Percentiles rank a stretch among this genome's conserved stretches.
phyloP scores from a whole-genome alignment of 768 basidiomycete genomes.

The Boletus coccyginus region DNA sequence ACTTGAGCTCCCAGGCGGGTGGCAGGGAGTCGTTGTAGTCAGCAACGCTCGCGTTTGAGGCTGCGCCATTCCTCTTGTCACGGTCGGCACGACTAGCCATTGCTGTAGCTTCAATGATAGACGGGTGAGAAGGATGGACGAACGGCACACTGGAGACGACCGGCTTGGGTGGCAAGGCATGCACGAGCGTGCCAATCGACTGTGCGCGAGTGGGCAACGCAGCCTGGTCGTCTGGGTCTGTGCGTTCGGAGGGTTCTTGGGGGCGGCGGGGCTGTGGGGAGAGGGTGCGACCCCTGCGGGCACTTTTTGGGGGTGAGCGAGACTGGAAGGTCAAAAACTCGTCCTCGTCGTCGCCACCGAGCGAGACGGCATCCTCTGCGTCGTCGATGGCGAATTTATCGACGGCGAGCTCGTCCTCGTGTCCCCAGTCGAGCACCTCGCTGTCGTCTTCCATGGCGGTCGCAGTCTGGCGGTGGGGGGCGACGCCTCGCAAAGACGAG shows the following conservation, averaged over 20 bases:
- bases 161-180: conserved; percentile 69
- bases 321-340: conserved; percentile 49
- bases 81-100: conserved; percentile 50
- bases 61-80: conserved; percentile 41
- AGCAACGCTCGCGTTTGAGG: conserved; percentile 18
- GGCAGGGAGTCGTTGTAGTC: conserved; percentile 43
- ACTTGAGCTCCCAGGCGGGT: conserved; percentile 58
- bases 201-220: conserved; percentile 22
- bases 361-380: conserved; percentile 63
- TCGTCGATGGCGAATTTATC: conserved; percentile 38
- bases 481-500: background rate
- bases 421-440: conserved; percentile 71
- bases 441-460: conserved; percentile 60
- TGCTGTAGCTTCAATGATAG: conserved; percentile 58
- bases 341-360: conserved; percentile 72
- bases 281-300: conserved; percentile 1
- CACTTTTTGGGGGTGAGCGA: conserved; percentile 20
- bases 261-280: conserved; percentile 4
- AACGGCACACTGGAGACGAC: conserved; percentile 49
- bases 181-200: conserved; percentile 46
- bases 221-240: conserved; percentile 20
- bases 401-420: conserved; percentile 45
- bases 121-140: conserved; percentile 54
- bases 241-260: conserved; percentile 9
- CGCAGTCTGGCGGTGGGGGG: too few relatives aligned